phyloP scores from a whole-genome alignment of 2,329 filamentous ascomycete species.

The Cladosporium sp. region DNA sequence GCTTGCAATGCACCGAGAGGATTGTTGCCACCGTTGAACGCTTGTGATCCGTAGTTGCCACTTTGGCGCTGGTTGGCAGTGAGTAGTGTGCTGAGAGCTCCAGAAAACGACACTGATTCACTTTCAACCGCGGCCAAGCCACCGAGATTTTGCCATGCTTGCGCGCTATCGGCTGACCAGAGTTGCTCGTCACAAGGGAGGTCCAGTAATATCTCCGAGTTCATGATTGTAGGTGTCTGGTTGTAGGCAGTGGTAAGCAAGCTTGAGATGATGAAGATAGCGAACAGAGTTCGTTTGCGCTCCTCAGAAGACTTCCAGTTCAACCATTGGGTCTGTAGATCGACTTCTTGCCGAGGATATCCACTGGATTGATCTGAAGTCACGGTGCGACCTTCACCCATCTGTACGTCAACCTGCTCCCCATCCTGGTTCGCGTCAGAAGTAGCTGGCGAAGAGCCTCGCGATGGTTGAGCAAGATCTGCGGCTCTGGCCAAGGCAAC shows the following conservation, averaged over 20 bases:
- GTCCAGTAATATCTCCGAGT: constrained; percentile 87
- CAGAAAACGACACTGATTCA: constrained; percentile 75
- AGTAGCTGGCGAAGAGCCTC: constrained; percentile 19
- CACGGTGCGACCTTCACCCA: constrained; percentile 37
- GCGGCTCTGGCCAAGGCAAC: constrained; percentile 89
- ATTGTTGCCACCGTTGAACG: constrained; percentile 24
- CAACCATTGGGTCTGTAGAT: constrained; percentile 76
- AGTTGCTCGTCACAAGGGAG: constrained; percentile 92
- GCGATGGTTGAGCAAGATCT: constrained; percentile 63
- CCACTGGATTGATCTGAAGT: constrained; percentile 18
- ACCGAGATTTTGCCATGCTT: constrained; percentile 76
- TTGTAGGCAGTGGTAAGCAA: constrained; percentile 91
- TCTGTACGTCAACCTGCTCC: constrained; percentile 52
- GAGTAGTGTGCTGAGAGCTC: constrained; percentile 76
- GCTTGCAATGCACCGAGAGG: constrained; percentile 27
- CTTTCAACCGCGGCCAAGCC: constrained; percentile 68
- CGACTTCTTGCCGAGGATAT: constrained; percentile 30
- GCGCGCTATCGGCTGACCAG: constrained; percentile 79
- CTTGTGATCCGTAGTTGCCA: constrained; percentile 26
- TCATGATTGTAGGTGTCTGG: constrained; percentile 84
- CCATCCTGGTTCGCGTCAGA: constrained; percentile 18
- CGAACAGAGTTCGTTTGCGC: constrained; percentile 87
- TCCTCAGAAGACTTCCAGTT: constrained; percentile 88
- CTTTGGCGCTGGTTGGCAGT: constrained; percentile 67
- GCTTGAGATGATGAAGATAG: constrained; percentile 88